A percentile compares a stretch with the other conserved stretches of the same genome.
These are phyloP conservation scores for Dioscorea cayenensis DNA, from an alignment of 116 monocot genomes.

Conservation along the genomic window DNA sequence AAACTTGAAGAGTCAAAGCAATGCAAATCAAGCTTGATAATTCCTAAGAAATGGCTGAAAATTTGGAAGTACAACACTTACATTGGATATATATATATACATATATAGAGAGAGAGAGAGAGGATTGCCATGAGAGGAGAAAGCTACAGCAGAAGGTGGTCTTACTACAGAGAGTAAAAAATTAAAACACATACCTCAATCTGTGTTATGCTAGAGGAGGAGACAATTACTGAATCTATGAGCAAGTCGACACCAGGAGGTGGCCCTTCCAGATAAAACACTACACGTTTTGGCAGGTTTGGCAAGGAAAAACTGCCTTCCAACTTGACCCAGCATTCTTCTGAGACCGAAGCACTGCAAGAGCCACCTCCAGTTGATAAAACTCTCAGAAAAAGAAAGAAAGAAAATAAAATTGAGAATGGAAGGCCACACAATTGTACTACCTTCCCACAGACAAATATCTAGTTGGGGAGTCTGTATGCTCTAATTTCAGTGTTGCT, in stretches of 20 bases:
- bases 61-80: too few relatives aligned
- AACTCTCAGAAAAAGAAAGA: slow-evolving; percentile 1
- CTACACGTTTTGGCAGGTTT: slow-evolving; percentile 38
- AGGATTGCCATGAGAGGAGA: neutral
- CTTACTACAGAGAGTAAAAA: neutral
- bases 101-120: too few relatives aligned
- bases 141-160: neutral
- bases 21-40: too few relatives aligned
- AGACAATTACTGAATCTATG: slow-evolving; percentile 52
- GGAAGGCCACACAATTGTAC: neutral
- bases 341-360: slow-evolving; percentile 41
- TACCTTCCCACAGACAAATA: slow-evolving; percentile 75
- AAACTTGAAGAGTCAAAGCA: too few relatives aligned
- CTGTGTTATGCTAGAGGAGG: slow-evolving; percentile 19
- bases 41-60: too few relatives aligned
- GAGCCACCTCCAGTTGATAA: slow-evolving; percentile 4
- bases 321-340: slow-evolving; percentile 61
- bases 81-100: too few relatives aligned
- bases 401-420: neutral
- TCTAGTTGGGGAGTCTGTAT: slow-evolving; percentile 28
- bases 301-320: slow-evolving; percentile 69
- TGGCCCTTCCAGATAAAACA: slow-evolving; percentile 90
- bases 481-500: slow-evolving; percentile 62
- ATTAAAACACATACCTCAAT: slow-evolving; percentile 24
- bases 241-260: slow-evolving; percentile 64